Conservation (phyloP, 1,284 basidiomycete species). For the Cystobasidium pallidum region DNA sequence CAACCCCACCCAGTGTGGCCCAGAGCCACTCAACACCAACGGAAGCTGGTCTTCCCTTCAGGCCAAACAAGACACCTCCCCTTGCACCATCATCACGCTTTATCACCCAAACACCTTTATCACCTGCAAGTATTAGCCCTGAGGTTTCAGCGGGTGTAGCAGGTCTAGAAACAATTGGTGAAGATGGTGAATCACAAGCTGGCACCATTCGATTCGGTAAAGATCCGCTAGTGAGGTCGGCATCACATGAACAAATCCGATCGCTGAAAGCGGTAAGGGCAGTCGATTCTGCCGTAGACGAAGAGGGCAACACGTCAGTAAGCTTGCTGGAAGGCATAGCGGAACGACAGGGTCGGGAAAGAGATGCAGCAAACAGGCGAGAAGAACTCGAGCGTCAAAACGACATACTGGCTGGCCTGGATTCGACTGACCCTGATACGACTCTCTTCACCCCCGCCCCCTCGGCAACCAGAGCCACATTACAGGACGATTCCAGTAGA, state of each 20-base stretch:
- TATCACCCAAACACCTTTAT: background rate
- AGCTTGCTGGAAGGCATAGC: constrained; percentile 35
- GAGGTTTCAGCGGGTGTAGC: background rate
- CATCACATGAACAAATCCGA: constrained; percentile 26
- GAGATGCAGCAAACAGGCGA: constrained; percentile 8
- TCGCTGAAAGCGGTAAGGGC: constrained; percentile 26
- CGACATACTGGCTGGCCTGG: constrained; percentile 16
- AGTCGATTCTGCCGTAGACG: constrained; percentile 17
- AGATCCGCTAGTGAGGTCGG: constrained; percentile 13
- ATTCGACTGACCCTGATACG: constrained; percentile 19
- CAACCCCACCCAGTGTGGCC: background rate
- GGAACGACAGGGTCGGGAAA: constrained; percentile 32
- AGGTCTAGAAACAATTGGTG: constrained; percentile 54
- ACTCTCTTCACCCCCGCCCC: constrained; percentile 25
- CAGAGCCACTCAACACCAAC: constrained; percentile 1
- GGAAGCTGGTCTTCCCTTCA: background rate
- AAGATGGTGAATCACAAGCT: constrained; percentile 53
- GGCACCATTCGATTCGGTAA: constrained; percentile 48
- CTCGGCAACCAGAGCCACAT: background rate
- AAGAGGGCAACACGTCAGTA: constrained; percentile 41
- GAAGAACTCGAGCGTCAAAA: background rate
- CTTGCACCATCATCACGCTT: constrained; percentile 45
- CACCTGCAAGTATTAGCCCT: background rate
- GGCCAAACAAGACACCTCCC: constrained; percentile 44
- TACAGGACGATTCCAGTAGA: background rate